Percentiles rank a stretch among this genome's conserved stretches.
phyloP scores from a whole-genome alignment of 176 grass and related monocot genomes.

The Puccinellia tenuiflora region DNA sequence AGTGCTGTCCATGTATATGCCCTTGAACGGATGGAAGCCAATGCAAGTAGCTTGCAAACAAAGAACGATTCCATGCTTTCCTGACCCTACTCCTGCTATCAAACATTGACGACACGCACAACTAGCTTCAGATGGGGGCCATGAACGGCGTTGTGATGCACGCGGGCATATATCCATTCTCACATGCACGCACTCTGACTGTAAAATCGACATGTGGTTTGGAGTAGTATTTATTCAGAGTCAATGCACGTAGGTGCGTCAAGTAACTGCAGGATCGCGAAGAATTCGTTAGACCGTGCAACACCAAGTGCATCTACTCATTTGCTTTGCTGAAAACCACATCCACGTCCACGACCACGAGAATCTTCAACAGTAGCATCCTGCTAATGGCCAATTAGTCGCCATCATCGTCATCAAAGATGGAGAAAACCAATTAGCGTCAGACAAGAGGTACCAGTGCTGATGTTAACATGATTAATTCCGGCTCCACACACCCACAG shows the following conservation, averaged over 20 bases:
- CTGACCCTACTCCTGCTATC: neutral
- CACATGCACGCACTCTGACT: neutral
- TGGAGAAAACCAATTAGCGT: constrained; percentile 33
- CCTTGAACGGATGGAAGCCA: constrained; percentile 18
- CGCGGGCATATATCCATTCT: neutral
- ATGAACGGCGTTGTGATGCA: no score
- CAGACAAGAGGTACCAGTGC: constrained; percentile 9
- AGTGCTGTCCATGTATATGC: constrained; percentile 11
- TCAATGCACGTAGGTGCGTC: neutral
- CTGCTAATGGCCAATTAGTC: constrained; percentile 49
- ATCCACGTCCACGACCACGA: neutral
- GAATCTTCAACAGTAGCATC: constrained; percentile 36
- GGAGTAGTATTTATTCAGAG: neutral
- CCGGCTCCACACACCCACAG: constrained; percentile 12
- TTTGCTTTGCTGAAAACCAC: constrained; percentile 37
- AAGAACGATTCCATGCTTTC: neutral
- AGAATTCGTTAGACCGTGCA: no score
- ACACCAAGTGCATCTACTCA: no score
- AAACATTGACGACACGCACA: constrained; percentile 7
- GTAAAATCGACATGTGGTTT: neutral
- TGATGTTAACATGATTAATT: constrained; percentile 1
- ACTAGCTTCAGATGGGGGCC: neutral
- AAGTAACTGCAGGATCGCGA: no score
- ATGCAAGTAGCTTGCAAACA: constrained; percentile 19
- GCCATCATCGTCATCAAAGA: constrained; percentile 19